Evolutionary conservation across 1,284 basidiomycete species (phyloP), one percentile per base, ranked within the genome.

Genomic region (Leccinum subspadiceum): DNA sequence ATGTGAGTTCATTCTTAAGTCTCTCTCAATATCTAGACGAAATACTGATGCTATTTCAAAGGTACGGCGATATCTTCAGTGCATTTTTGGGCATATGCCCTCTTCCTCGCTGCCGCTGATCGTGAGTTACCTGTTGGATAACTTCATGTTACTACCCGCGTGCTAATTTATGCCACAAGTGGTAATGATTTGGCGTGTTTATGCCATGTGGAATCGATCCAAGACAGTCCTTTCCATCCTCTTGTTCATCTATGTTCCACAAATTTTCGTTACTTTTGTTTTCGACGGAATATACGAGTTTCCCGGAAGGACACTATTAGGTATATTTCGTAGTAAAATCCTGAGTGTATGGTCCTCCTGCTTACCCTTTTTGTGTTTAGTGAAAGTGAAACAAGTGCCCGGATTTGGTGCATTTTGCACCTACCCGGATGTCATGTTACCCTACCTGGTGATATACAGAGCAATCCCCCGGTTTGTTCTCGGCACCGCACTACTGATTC

Each of bases 171-270:
- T 15, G 15, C 31, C 26, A 24, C 29, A 24, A 64, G 63, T 66
- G 5, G 62, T 66, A 1, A 64, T 64, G 63, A 24, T 66, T 7
- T 20, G 64, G 12, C 61, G 62, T 20, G 64, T 66, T 10, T 55
- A 64, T 53, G 64, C 62, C 3, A 54, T 64, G 37, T 65, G 64
- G 61, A 8, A 35, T 37, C 56, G 5, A 50, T 66, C 64, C 7
- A 60, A 2, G 20, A 37, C 2, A 5, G 37, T 64, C 10, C 46
- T 64, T 31, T 10, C 22, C 20, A 5, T 66, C 5, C 62, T 64
- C 10, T 2, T 64, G 4, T 31, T 66, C 8, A 4, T 66, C 15
- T 57, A 31, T 8, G 17, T 46, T 4, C 4, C 54, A 0, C 31
- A 54, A 24, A 4, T 57, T 2, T 4, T 54, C n/a, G 10, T 64